These are phyloP conservation scores for Wickerhamomyces kurtzmanii DNA, from an alignment of 805 yeast genomes.

Conservation along the genomic window DNA sequence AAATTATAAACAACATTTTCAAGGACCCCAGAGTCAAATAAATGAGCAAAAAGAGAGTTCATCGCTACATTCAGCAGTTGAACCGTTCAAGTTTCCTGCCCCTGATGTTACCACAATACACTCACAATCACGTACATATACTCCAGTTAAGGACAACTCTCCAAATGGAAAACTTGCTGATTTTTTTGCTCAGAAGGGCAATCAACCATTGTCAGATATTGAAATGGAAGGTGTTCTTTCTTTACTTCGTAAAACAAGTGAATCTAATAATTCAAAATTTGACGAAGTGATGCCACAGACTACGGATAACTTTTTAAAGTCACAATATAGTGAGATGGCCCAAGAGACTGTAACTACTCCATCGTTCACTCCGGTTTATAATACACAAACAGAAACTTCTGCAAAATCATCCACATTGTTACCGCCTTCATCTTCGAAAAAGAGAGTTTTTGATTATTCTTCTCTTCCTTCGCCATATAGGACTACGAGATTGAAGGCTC, in stretches of 20 bases:
- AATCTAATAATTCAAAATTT: slow-evolving; percentile 14
- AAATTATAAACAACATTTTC: too few species aligned
- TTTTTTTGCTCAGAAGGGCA: slow-evolving; percentile 70
- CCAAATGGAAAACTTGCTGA: slow-evolving; percentile 57
- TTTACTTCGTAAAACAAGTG: slow-evolving; percentile 32
- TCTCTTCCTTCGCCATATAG: slow-evolving; percentile 28
- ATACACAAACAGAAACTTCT: slow-evolving; percentile 8
- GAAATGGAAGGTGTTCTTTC: slow-evolving; percentile 80
- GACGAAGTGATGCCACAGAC: slow-evolving; percentile 2
- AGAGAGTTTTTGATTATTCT: slow-evolving; percentile 26
- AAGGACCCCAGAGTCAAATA: too few species aligned
- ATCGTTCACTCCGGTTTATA: slow-evolving; percentile 24
- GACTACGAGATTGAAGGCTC: slow-evolving; percentile 18
- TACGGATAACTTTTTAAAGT: too few species aligned
- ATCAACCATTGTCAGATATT: slow-evolving; percentile 57
- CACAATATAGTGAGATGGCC: not conserved
- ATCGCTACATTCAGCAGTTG: too few species aligned
- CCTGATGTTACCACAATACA: too few species aligned
- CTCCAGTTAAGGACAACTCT: slow-evolving; percentile 20
- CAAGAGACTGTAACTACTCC: slow-evolving; percentile 13
- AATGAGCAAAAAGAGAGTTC: too few species aligned
- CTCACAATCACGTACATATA: too few species aligned
- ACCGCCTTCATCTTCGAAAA: slow-evolving; percentile 12
- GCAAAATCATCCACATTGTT: slow-evolving; percentile 11
- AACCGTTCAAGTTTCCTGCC: too few species aligned